Conservation (phyloP, 805 yeast species). For the Myxozyma mucilagina region DNA sequence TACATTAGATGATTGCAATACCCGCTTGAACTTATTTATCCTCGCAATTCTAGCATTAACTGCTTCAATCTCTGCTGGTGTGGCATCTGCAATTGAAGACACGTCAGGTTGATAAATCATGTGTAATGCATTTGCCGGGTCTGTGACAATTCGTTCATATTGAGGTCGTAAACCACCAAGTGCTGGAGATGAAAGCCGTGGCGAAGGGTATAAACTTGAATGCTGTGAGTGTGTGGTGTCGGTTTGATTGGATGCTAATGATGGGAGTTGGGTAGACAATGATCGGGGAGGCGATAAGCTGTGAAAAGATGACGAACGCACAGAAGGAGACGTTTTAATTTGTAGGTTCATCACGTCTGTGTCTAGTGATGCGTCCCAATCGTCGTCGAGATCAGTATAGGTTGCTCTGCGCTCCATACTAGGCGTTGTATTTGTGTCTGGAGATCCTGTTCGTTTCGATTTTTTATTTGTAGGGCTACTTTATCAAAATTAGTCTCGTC, state of each 20-base stretch:
- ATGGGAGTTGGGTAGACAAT: background rate
- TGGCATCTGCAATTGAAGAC: conserved; percentile 18
- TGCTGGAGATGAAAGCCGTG: conserved; percentile 10
- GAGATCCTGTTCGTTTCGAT: conserved; percentile 1
- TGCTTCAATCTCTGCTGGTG: conserved; percentile 52
- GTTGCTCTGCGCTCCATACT: conserved; percentile 15
- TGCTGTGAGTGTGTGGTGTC: conserved; percentile 8
- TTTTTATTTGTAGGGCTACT: background rate
- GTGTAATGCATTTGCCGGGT: conserved; percentile 40
- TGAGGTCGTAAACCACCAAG: conserved; percentile 30
- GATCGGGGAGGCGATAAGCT: conserved; percentile 1
- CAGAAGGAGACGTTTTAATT: conserved; percentile 18
- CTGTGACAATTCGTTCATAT: conserved; percentile 42
- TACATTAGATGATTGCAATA: conserved; percentile 56
- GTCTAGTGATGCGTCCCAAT: conserved; percentile 83
- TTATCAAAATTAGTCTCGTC: background rate
- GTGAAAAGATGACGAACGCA: background rate
- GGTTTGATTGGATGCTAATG: background rate
- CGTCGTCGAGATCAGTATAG: conserved; percentile 79
- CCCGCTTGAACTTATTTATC: conserved; percentile 63
- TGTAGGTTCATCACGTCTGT: conserved; percentile 28
- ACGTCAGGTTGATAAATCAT: conserved; percentile 32
- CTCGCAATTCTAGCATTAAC: conserved; percentile 61
- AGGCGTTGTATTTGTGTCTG: background rate
- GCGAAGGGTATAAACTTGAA: conserved; percentile 31